Percentiles rank a stretch among this genome's conserved stretches.
Evolutionary conservation across 139 green algal species (phyloP).

Genomic region (Coelastrella sp.): DNA sequence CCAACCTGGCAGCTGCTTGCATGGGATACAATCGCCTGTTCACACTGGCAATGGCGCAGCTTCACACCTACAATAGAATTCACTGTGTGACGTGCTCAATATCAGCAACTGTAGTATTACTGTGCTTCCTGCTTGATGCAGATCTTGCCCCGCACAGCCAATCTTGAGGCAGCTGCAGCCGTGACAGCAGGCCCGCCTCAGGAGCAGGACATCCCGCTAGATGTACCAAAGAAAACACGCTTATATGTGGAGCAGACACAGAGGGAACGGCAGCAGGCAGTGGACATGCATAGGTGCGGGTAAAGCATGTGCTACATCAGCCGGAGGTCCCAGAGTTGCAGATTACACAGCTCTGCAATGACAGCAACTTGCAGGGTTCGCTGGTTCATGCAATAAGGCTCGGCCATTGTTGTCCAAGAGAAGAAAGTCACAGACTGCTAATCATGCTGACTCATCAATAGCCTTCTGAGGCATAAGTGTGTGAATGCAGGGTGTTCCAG

Average conservation of each 20-base stretch:
- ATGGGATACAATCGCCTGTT: no score
- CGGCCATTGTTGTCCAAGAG: no score
- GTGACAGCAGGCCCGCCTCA: conserved; percentile 55
- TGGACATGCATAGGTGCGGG: conserved; percentile 68
- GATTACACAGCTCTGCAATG: neutral
- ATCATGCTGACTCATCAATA: no score
- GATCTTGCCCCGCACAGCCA: conserved; percentile 74
- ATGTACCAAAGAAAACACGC: conserved; percentile 82
- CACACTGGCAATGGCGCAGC: no score
- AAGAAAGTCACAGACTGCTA: no score
- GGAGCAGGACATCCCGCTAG: conserved; percentile 81
- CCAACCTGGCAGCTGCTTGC: no score
- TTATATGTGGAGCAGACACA: conserved; percentile 84
- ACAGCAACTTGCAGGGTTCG: no score
- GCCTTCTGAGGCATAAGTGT: no score
- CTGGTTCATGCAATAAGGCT: no score
- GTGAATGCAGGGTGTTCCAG: conserved; percentile 68
- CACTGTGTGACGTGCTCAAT: neutral
- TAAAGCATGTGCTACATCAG: neutral
- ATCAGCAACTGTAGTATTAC: neutral
- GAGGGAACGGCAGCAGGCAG: conserved; percentile 56
- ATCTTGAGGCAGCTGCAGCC: conserved; percentile 55
- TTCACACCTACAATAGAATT: no score
- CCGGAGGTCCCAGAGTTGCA: no score
- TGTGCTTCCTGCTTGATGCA: conserved; percentile 50